These are phyloP conservation scores for Cutaneotrichosporon cavernicola DNA, from an alignment of 1,284 basidiomycete species.

Conservation along the genomic window DNA sequence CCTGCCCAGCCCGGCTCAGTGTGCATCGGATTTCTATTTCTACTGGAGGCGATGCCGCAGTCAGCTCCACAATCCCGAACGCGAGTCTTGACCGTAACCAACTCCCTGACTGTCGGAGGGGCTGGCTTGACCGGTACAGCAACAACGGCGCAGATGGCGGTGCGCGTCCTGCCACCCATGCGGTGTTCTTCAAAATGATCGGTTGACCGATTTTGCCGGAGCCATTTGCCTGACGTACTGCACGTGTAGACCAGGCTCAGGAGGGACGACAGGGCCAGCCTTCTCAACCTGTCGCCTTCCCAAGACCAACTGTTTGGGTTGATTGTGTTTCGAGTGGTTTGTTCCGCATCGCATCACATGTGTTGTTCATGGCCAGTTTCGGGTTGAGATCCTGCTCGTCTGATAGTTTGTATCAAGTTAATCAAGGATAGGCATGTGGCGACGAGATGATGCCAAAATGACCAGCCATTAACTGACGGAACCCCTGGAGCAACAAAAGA, in stretches of 20 bases:
- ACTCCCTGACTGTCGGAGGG: too few relatives aligned
- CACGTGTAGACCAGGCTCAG: neutral
- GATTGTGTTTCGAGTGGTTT: neutral
- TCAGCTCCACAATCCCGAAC: too few relatives aligned
- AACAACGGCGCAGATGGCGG: too few relatives aligned
- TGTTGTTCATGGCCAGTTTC: neutral
- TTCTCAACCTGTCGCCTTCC: neutral
- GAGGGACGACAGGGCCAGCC: neutral
- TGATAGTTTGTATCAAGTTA: neutral
- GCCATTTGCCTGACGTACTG: too few relatives aligned
- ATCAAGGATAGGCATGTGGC: neutral
- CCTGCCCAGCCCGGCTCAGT: too few relatives aligned
- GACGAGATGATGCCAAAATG: neutral
- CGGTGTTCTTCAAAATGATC: neutral
- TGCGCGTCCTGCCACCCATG: too few relatives aligned
- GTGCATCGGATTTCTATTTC: too few relatives aligned
- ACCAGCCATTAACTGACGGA: neutral
- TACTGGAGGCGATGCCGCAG: too few relatives aligned
- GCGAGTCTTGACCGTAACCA: too few relatives aligned
- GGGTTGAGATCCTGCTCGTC: neutral
- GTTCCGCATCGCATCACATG: neutral
- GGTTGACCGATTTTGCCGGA: neutral
- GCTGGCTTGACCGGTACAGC: too few relatives aligned
- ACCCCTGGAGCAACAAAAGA: neutral
- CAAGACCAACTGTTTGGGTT: neutral